Conservation (phyloP, 768 basidiomycete species). For the Psilocybe subaeruginosa region DNA sequence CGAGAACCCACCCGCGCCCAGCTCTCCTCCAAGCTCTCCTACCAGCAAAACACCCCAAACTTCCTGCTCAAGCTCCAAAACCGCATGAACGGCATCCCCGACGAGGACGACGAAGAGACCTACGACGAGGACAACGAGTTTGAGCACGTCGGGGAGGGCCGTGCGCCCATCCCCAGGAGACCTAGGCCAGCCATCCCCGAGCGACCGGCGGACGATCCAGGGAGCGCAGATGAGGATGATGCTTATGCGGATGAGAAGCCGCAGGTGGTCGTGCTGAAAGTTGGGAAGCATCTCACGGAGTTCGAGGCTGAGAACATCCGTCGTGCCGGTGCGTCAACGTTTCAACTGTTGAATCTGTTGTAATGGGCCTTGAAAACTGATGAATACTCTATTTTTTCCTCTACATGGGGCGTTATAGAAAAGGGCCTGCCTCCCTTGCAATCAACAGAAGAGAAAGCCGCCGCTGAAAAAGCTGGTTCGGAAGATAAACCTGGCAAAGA, state of each 20-base stretch:
- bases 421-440: constrained; percentile 63
- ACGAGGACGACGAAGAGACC: constrained; percentile 46
- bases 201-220: constrained; percentile 67
- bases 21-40: constrained; percentile 70
- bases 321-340: constrained; percentile 58
- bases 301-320: constrained; percentile 78
- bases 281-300: constrained; percentile 85
- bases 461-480: constrained; percentile 26
- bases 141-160: constrained; percentile 68
- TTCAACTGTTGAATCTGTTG: not conserved
- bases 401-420: constrained; percentile 37
- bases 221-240: constrained; percentile 66
- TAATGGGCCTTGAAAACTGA: constrained; percentile 4
- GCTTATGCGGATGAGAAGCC: constrained; percentile 80
- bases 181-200: constrained; percentile 77
- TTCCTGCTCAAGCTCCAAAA: constrained; percentile 72
- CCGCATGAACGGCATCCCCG: constrained; percentile 54
- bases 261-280: constrained; percentile 85
- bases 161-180: constrained; percentile 73
- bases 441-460: constrained; percentile 16
- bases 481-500: constrained; percentile 22
- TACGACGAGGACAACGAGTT: constrained; percentile 47
- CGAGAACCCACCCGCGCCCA: constrained; percentile 75
- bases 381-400: not conserved
- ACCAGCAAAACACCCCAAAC: constrained; percentile 59